Evolutionary conservation across 2,329 filamentous ascomycete genomes (phyloP).

Genomic region (Sporothrix mexicana): DNA sequence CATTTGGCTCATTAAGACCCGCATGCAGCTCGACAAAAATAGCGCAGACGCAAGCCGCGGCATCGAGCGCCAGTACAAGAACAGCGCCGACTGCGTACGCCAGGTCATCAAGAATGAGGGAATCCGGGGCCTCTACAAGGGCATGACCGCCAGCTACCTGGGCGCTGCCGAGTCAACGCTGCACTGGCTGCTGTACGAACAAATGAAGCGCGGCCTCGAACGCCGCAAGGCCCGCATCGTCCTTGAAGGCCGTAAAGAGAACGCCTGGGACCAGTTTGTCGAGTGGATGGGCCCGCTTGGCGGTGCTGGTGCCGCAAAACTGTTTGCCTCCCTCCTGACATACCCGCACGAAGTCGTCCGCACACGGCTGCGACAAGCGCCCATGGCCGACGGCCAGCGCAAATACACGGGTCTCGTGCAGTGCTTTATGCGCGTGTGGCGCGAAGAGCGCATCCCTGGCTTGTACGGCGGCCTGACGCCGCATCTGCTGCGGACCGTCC

Average conservation of each 20-base stretch:
- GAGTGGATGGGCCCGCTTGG: constrained; percentile 79
- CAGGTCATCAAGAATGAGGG: constrained; percentile 85
- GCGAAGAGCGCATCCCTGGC: constrained; percentile 83
- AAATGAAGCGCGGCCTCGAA: constrained; percentile 79
- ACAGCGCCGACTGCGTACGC: constrained; percentile 84
- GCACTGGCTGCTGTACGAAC: constrained; percentile 94
- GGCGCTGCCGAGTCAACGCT: constrained; percentile 88
- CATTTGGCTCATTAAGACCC: constrained; percentile 95
- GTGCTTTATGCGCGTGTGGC: constrained; percentile 86
- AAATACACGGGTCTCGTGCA: constrained; percentile 91
- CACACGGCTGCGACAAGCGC: constrained; percentile 83
- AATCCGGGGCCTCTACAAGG: constrained; percentile 81
- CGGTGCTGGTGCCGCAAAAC: constrained; percentile 82
- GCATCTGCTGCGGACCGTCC: constrained; percentile 88
- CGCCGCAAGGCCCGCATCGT: constrained; percentile 64
- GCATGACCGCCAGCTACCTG: constrained; percentile 88
- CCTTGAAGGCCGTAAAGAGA: constrained; percentile 66
- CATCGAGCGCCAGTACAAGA: constrained; percentile 73
- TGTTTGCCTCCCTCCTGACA: constrained; percentile 80
- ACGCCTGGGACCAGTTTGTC: constrained; percentile 74
- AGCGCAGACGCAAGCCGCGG: constrained; percentile 66
- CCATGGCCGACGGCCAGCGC: constrained; percentile 69
- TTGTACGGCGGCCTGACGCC: constrained; percentile 91
- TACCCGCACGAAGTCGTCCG: constrained; percentile 94
- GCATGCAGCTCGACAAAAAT: constrained; percentile 89